Conservation (phyloP, 331 rosid genomes). For the Cydonia oblonga region DNA sequence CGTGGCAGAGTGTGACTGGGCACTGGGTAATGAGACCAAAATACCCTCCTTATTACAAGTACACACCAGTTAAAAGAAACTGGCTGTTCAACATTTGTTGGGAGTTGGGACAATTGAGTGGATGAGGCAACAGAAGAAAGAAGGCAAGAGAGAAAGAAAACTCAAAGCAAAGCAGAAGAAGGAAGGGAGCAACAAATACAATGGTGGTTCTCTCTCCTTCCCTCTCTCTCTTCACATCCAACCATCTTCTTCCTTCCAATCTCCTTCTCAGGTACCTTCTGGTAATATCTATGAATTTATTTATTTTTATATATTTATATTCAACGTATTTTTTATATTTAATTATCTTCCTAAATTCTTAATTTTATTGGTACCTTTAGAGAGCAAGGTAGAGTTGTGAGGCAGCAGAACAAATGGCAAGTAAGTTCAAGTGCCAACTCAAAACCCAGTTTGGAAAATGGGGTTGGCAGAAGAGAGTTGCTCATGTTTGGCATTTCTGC, state of each 20-base stretch:
- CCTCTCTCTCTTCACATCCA: slow-evolving; percentile 24
- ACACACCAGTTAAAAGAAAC: not conserved
- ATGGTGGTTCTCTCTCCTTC: slow-evolving; percentile 51
- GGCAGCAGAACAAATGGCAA: slow-evolving; percentile 20
- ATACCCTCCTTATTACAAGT: not conserved
- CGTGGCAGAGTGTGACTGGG: not conserved
- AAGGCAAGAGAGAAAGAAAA: not conserved
- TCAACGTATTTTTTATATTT: not conserved
- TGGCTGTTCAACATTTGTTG: not conserved
- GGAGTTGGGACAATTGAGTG: slow-evolving; percentile 2
- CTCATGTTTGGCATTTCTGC: slow-evolving; percentile 47
- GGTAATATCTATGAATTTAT: not conserved
- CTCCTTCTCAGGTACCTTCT: slow-evolving; percentile 35
- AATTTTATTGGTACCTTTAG: slow-evolving; percentile 8
- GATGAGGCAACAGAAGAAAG: slow-evolving; percentile 15
- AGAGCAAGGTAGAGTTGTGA: slow-evolving; percentile 17
- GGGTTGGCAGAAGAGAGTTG: slow-evolving; percentile 52
- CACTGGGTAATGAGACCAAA: not conserved
- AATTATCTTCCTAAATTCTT: not conserved
- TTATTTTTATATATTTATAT: not conserved
- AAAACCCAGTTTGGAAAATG: slow-evolving; percentile 34
- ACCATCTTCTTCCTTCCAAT: slow-evolving; percentile 17
- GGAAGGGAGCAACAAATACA: not conserved
- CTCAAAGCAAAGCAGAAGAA: not conserved
- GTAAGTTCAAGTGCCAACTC: slow-evolving; percentile 22